A percentile compares a stretch with the other conserved stretches of the same genome.
These are phyloP conservation scores for Luffa aegyptiaca DNA, from an alignment of 306 rosid genomes.

Conservation along the genomic window DNA sequence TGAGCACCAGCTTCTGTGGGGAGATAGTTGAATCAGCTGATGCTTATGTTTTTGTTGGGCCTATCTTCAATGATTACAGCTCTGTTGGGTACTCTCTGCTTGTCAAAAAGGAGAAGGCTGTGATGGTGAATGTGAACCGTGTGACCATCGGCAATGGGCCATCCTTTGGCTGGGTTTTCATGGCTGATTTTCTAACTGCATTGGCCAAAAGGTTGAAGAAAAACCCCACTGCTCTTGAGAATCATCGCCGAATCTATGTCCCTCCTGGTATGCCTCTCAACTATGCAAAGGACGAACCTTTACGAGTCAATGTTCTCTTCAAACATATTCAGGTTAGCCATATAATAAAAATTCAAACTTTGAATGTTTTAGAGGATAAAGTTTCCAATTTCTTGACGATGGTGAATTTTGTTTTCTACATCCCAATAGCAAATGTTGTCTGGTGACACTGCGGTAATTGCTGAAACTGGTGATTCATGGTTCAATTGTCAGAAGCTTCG, in stretches of 20 bases:
- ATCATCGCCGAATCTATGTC: conserved; percentile 57
- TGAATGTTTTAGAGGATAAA: background rate
- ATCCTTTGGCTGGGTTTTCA: conserved; percentile 84
- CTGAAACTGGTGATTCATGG: conserved; percentile 94
- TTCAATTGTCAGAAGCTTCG: conserved; percentile 83
- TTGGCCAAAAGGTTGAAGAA: conserved; percentile 57
- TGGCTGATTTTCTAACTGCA: conserved; percentile 63
- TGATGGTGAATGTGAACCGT: conserved; percentile 57
- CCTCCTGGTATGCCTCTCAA: conserved; percentile 54
- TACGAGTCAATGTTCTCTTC: conserved; percentile 72
- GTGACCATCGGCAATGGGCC: conserved; percentile 76
- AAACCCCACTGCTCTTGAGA: conserved; percentile 55
- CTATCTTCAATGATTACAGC: conserved; percentile 79
- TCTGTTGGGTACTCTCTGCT: conserved; percentile 85
- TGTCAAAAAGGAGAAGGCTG: conserved; percentile 58
- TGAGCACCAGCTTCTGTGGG: conserved; percentile 60
- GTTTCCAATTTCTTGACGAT: background rate
- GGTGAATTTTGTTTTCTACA: background rate
- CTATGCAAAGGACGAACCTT: conserved; percentile 43
- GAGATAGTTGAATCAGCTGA: conserved; percentile 89
- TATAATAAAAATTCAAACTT: background rate
- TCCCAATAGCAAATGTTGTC: conserved; percentile 45
- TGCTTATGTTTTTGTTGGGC: conserved; percentile 81
- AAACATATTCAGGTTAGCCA: conserved; percentile 56
- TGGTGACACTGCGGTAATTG: conserved; percentile 55